Base-by-base conservation (phyloP, 805 yeast species). In the Cyberlindnera amylophila region DNA sequence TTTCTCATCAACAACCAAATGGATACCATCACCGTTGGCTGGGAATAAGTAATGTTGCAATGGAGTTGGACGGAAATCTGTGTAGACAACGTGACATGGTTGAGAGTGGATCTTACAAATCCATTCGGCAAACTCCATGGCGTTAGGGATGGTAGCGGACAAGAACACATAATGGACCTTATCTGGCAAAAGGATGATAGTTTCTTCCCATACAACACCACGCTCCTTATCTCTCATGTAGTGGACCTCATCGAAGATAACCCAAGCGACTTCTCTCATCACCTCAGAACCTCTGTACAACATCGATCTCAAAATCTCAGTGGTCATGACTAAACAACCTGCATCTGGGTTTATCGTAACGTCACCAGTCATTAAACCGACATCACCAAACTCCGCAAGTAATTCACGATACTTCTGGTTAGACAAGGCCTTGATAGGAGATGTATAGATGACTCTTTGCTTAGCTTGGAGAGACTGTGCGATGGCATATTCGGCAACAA, bases 171-270 rank as follows among this genome's bases (percentile, higher is more conserved):
- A 88, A 52, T 86, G 91, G 14, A 93, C 97, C 70, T 90, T 90
- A 55, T 95, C 97, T 4, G 99, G 99, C 33, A 93, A 72, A 60
- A 93, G 70, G 45, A 93, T 93, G 51, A 93, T 91, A 13, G 98
- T 91, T 65, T 93, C 99, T 67, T 93, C 99, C 99, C 99, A 93
- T 28, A 93, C 99, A 40, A 93, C 99, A 63, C 99, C 99, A 68
- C 99, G 81, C 53, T 89, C 93, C 55, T 88, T 84, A 63, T 93
- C 99, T 68, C 97, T 82, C 95, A 93, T 93, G 66, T 93, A 93
- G 68, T 93, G 99, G 35, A 93, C 96, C 63, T 93, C 99, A 65
- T 93, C 99, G 52, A 93, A 93, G 31, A 93, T 81, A 38, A 93
- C 99, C 96, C 96, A 93, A 0, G 96, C 96, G 32, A 93, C 98